Percentiles rank a stretch among this genome's conserved stretches.
These are phyloP conservation scores for Diplodia mutila DNA, from an alignment of 2,329 filamentous ascomycete species.

Conservation along the genomic window DNA sequence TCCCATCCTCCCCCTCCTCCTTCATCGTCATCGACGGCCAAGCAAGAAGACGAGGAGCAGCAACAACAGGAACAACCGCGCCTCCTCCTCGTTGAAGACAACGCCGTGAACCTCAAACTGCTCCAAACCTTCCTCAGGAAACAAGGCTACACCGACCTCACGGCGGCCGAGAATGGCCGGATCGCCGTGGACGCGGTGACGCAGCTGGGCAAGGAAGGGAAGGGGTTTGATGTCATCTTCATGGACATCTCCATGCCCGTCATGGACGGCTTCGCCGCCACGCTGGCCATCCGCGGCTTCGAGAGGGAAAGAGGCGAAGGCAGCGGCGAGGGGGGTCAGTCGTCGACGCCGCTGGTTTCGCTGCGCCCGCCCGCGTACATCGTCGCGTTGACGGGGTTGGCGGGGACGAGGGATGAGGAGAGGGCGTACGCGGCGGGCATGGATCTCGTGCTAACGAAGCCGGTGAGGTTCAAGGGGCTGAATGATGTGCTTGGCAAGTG, in stretches of 20 bases:
- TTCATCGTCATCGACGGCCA: no score
- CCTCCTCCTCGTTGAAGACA: conserved; percentile 46
- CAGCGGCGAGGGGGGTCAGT: conserved; percentile 26
- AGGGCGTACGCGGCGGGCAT: conserved; percentile 58
- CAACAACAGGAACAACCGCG: conserved; percentile 23
- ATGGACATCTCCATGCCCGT: conserved; percentile 53
- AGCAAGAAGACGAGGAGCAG: neutral
- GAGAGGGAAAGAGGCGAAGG: conserved; percentile 49
- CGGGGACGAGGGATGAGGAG: conserved; percentile 52
- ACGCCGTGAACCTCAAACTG: conserved; percentile 44
- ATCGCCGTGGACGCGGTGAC: conserved; percentile 38
- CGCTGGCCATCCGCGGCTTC: conserved; percentile 45
- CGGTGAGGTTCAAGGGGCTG: conserved; percentile 37
- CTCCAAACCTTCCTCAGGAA: conserved; percentile 43
- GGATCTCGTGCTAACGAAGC: conserved; percentile 60
- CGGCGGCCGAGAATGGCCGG: conserved; percentile 38
- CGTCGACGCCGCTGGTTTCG: conserved; percentile 33
- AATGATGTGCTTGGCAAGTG: neutral
- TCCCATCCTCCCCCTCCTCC: neutral
- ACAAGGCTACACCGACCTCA: conserved; percentile 37
- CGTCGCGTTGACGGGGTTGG: conserved; percentile 58
- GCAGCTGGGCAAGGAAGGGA: conserved; percentile 32
- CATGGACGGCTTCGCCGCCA: conserved; percentile 57
- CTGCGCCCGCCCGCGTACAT: conserved; percentile 43
- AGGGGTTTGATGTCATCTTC: conserved; percentile 38